These are phyloP conservation scores for Apiotrichum veenhuisii DNA, from an alignment of 1,284 basidiomycete species.

Conservation along the genomic window DNA sequence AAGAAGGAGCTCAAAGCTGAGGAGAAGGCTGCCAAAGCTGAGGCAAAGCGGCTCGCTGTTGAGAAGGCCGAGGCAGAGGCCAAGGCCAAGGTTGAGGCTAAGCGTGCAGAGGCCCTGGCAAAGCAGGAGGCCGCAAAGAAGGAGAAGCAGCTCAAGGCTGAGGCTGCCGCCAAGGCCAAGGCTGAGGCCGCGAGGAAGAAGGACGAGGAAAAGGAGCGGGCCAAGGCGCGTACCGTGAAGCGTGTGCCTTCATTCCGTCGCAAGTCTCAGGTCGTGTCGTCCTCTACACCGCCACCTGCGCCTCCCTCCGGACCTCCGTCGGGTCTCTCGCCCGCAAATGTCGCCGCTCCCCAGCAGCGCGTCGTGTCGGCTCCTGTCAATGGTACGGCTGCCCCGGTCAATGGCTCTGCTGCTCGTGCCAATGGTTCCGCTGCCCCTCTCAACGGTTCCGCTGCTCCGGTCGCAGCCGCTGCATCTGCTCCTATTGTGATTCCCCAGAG, in stretches of 20 bases:
- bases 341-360: background rate
- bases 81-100: slow-evolving; percentile 23
- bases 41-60: slow-evolving; percentile 6
- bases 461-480: background rate
- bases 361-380: background rate
- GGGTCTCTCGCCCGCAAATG: background rate
- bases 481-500: background rate
- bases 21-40: slow-evolving; percentile 40
- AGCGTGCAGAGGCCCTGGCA: slow-evolving; percentile 21
- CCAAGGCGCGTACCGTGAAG: slow-evolving; percentile 15
- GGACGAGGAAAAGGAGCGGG: slow-evolving; percentile 18
- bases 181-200: slow-evolving; percentile 16
- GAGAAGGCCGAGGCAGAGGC: slow-evolving; percentile 14
- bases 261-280: background rate
- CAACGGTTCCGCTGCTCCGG: background rate
- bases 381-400: background rate
- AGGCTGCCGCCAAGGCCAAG: slow-evolving; percentile 18
- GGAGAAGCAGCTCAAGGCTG: slow-evolving; percentile 22
- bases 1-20: slow-evolving; percentile 72
- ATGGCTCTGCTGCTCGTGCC: background rate
- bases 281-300: background rate
- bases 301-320: too few species aligned
- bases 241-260: slow-evolving; percentile 6
- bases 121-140: slow-evolving; percentile 27
- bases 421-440: background rate